Evolutionary conservation across 257 asterid genomes (phyloP).

Genomic region (Nicotiana attenuata): DNA sequence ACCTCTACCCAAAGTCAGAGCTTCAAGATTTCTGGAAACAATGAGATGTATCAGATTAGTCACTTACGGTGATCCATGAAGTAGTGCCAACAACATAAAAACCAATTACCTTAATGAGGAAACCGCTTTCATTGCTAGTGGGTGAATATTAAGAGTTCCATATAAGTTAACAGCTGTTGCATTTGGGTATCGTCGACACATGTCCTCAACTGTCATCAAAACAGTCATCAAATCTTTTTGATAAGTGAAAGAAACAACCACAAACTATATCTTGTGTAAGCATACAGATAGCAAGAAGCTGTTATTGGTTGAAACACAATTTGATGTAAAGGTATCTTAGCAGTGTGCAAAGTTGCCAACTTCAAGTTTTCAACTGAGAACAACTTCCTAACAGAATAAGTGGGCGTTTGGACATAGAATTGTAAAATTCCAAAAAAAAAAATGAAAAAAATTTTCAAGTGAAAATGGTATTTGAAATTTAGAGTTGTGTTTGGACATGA

Average conservation of each 20-base stretch:
- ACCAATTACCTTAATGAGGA: slow-evolving; percentile 57
- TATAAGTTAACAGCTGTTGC: slow-evolving; percentile 78
- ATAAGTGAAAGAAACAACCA: not conserved
- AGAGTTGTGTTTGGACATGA: too few relatives aligned
- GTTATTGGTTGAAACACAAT: not conserved
- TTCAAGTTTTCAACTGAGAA: not conserved
- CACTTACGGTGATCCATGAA: not conserved
- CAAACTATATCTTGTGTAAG: not conserved
- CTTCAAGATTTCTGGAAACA: slow-evolving; percentile 76
- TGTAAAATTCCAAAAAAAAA: too few relatives aligned
- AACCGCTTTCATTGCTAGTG: slow-evolving; percentile 67
- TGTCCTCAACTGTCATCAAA: slow-evolving; percentile 58
- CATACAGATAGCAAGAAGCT: not conserved
- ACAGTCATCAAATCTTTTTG: not conserved
- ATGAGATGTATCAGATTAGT: slow-evolving; percentile 21
- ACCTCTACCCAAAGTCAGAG: slow-evolving; percentile 84
- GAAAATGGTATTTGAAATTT: too few relatives aligned
- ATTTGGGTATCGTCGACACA: slow-evolving; percentile 87
- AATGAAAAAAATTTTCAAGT: too few relatives aligned
- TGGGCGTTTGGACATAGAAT: too few relatives aligned
- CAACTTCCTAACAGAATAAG: not conserved
- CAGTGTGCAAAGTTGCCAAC: not conserved
- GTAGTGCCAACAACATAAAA: slow-evolving; percentile 7
- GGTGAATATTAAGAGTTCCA: slow-evolving; percentile 63
- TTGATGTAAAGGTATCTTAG: not conserved